Evolutionary conservation across 768 basidiomycete genomes (phyloP).

Genomic region (Aureoboletus auriporus): DNA sequence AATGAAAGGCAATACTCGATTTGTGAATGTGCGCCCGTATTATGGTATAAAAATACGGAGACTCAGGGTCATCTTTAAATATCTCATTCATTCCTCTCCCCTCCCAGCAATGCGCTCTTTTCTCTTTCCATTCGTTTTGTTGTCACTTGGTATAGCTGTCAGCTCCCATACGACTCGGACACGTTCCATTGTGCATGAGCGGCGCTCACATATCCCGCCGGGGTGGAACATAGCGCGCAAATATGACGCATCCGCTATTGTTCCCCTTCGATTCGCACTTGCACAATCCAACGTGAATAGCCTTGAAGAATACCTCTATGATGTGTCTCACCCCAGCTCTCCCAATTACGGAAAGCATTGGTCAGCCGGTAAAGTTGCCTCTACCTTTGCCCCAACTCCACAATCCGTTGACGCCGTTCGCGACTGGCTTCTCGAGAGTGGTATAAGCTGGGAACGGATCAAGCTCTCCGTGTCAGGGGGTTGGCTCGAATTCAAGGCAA

Average conservation of each 20-base stretch:
- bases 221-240: constrained; percentile 35
- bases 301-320: constrained; percentile 38
- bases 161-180: constrained; percentile 7
- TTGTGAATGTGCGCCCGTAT: too few species aligned
- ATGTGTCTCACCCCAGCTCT: constrained; percentile 42
- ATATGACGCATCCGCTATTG: constrained; percentile 27
- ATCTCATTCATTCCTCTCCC: too few species aligned
- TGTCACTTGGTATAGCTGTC: constrained; percentile 13
- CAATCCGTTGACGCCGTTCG: constrained; percentile 36
- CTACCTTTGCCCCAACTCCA: constrained; percentile 38
- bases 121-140: constrained; percentile 17
- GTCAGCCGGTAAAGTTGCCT: constrained; percentile 35
- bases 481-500: constrained; percentile 40
- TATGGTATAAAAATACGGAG: too few species aligned
- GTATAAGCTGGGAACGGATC: constrained; percentile 34
- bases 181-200: constrained; percentile 12
- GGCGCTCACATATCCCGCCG: constrained; percentile 34
- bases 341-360: constrained; percentile 44
- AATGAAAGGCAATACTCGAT: too few species aligned
- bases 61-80: too few species aligned
- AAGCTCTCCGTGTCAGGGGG: constrained; percentile 29
- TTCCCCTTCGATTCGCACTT: constrained; percentile 46
- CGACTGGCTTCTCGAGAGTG: constrained; percentile 36
- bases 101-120: too few species aligned
- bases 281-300: constrained; percentile 37